Evolutionary conservation across 441 rosid species (phyloP), one percentile per base, ranked within the genome.

Genomic region (Melastoma candidum): DNA sequence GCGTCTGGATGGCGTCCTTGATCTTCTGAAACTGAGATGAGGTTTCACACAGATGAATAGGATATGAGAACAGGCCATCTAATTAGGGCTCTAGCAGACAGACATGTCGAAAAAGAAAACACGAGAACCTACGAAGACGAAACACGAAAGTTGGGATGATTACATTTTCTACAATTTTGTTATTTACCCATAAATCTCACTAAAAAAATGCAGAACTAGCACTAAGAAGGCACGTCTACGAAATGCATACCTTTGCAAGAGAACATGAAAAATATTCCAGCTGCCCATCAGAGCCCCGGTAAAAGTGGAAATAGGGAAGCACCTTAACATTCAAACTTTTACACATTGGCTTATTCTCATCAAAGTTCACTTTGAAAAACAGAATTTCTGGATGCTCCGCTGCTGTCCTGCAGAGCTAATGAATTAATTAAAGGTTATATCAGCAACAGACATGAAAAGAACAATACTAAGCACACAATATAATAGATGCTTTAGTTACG

Each of bases 281-380:
- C 65, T 79, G 96, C 56, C 96, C 96, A 48, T 85, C 78, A 29
- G 94, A 80, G 32, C 98, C 98, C 1, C 96, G 87, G 63, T 87
- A 92, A 59, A 92, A 92, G 79, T 87, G 98, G 64, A 92, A 92
- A 68, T 69, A 83, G 56, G 98, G 98, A 71, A 92, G 94, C 59
- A 92, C 98, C 59, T 74, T 85, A 43, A 92, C 98, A 51, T 82
- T 92, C 80, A 92, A 77, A 75, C 80, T 84, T 74, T 85, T 92
- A 78, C 98, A 92, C 96, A 90, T 85, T 0, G 89, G 92, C 69
- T 87, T 90, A 59, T 90, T 90, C 68, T 87, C 95, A 61, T 90
- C 96, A 56, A 90, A 90, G 65, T 90, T 87, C 59, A 90, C 98
- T 75, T 90, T 90, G 46, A 90, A 75, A 63, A 92, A 87, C 70